Conservation (phyloP, 305 asterid species). For the Andrographis paniculata region DNA sequence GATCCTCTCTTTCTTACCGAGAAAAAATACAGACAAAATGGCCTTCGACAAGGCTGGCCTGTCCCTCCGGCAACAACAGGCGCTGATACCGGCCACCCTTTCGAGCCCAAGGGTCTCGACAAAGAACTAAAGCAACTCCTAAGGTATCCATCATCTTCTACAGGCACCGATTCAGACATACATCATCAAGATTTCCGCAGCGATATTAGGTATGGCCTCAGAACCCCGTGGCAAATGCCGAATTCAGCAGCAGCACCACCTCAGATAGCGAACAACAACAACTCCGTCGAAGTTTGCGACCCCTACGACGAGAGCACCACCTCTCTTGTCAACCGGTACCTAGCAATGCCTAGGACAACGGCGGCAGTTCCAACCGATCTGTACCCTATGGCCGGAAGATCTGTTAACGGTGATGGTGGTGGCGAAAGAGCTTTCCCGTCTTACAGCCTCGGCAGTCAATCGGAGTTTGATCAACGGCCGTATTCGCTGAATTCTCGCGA, state of each 20-base stretch:
- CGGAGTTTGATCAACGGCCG: slow-evolving; percentile 20
- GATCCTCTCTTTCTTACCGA: slow-evolving; percentile 46
- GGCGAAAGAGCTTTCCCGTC: slow-evolving; percentile 20
- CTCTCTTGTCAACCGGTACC: slow-evolving; percentile 62
- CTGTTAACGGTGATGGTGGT: slow-evolving; percentile 21
- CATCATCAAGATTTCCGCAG: slow-evolving; percentile 33
- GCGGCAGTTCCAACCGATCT: slow-evolving; percentile 24
- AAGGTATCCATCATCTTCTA: slow-evolving; percentile 21
- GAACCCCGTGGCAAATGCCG: slow-evolving; percentile 23
- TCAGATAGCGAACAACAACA: slow-evolving; percentile 12
- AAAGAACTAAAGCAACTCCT: slow-evolving; percentile 31
- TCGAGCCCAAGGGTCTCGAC: slow-evolving; percentile 29
- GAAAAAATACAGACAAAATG: slow-evolving; percentile 57
- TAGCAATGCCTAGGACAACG: slow-evolving; percentile 30
- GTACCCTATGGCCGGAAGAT: slow-evolving; percentile 24
- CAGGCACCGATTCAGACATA: slow-evolving; percentile 18
- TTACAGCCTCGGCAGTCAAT: slow-evolving; percentile 22
- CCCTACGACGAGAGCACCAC: slow-evolving; percentile 60
- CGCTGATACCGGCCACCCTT: slow-evolving; percentile 15
- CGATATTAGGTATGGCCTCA: slow-evolving; percentile 51
- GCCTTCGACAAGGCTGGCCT: slow-evolving; percentile 47
- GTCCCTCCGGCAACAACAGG: slow-evolving; percentile 25
- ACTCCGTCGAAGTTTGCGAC: slow-evolving; percentile 15
- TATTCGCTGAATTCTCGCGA: slow-evolving; percentile 31
- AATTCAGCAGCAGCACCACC: slow-evolving; percentile 25